Base-by-base conservation (phyloP, 2,329 filamentous ascomycete species). In the Botryosphaeria dothidea region DNA sequence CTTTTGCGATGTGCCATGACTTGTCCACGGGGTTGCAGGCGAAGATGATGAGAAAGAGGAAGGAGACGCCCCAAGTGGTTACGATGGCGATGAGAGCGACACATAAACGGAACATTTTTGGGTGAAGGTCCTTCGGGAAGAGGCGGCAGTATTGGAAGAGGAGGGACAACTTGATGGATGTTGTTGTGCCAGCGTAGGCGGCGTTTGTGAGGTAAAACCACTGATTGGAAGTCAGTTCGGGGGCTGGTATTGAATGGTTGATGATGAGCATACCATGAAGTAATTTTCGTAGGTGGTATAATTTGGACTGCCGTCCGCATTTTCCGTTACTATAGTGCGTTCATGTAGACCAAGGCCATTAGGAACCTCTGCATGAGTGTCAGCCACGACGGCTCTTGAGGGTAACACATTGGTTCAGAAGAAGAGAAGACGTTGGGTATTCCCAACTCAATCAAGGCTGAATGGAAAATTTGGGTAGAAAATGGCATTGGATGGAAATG, bases 131-230 rank as follows among this genome's bases (percentile, higher is more conserved):
- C 27, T 25, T 49, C 13, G 29, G 31, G 65, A 77, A 78, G 6
- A 78, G 69, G 13, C 76, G 74, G 13, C 73, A 68, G 54, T 77
- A 78, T 62, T 78, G 76, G 46, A 76, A 69, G 3, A 78, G 70
- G 19, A 78, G 73, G 4, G 76, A 69, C 11, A 78, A 69, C 48
- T 78, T 78, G 65, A 78, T 77, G 8, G 74, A 73, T 1, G 73
- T 70, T 1, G 76, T 71, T 31, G 72, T 73, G 6, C 69, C 65
- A 51, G 69, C 68, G 65, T 78, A 78, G 2, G 70, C 66, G 5
- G 68, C 51, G 52, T 78, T 78, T 19, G 72, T 72, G 2, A 70
- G 52, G 64, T 71, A 77, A 7, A 78, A 67, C 54, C 73, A 70
- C 73, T 77, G 25, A 31, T 31, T 8, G 46, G 15, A 29, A 11